Base-by-base conservation (phyloP, 306 rosid species). In the Trifolium repens region DNA sequence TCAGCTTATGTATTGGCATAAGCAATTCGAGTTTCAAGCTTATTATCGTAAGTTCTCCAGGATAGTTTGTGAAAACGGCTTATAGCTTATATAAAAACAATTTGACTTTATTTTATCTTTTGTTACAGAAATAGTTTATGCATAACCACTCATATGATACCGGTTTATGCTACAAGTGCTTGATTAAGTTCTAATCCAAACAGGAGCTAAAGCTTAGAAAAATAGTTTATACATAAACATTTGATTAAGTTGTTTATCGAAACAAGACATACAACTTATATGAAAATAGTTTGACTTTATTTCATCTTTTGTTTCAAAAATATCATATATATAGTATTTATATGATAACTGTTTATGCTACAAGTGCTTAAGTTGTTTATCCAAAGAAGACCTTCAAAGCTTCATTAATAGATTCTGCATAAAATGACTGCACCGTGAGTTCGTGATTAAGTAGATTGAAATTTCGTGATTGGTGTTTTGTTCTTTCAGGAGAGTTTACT, bases 401-500 rank as follows among this genome's bases (percentile, higher is more conserved):
- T 69, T 61, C 34, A 34, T 69, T 39, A 15, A 42, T 50, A 39
- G 35, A 68, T 68, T 47, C 12, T 54, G 43, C 47, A 42, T 32
- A 5, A 52, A 66, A 65, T 1, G 50, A 8, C 8, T 22, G 19
- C 55, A 9, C 0, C 50, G 15, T 68, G 7, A 30, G n/a, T n/a
- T n/a, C n/a, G n/a, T n/a, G n/a, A 27, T 22, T 22, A 62, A 32
- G 42, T 70, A 3, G 32, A 53, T 53, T 54, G 39, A 27, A 13
- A 26, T 67, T 72, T 64, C 37, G 12, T 76, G 3, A 27, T 83
- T 66, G 22, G 15, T 71, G 10, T 79, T 65, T 67, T 67, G 30
- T 30, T 61, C 55, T 73, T 81, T 61, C 75, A 94, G 98, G 98
- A 5, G 97, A 94, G 84, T 94, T 91, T 80, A 91, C 98, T 49